Base-by-base conservation (phyloP, 2,329 filamentous ascomycete species). In the Alternaria ethzedia region DNA sequence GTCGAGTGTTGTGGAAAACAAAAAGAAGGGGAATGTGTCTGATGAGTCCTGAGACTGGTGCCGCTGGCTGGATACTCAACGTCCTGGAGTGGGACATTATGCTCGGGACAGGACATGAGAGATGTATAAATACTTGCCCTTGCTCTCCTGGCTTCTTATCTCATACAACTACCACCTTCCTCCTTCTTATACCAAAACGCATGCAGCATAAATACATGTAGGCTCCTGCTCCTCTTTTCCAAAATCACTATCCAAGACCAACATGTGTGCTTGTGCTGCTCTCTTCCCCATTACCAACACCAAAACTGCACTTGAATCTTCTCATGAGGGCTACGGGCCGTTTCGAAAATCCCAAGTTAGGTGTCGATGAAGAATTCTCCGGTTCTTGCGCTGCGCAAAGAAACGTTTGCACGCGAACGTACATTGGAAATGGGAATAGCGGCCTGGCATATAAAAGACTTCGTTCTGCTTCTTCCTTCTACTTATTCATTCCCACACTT, bases 81-180 rank as follows among this genome's bases (percentile, higher is more conserved):
- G 15, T 0, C 0, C 32, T n/a, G 0, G 0, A n/a, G 32, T 0
- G 8, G 1, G 32, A 36, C 15, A 3, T 36, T 5, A n/a, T 36
- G 32, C 32, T n/a, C 4, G 15, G 32, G 8, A 36, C 15, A 4
- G 15, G 15, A n/a, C 15, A n/a, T 2, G 32, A 36, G 32, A 10
- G 8, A 36, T 36, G 32, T 11, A 17, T 17, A 41, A 41, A 41
- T 41, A 41, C 36, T 0, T 6, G 5, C n/a, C 17, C n/a, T 41
- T 2, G n/a, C 9, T 17, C 8, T 17, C 4, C 0, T 41, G 8
- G 9, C 4, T 41, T 41, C 36, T 10, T 41, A 4, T 5, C 36
- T 17, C 5, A 1, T 17, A 41, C 2, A 17, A 41, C n/a, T 17
- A 41, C 36, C n/a, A 17, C n/a, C n/a, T 41, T 41, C n/a, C n/a